Evolutionary conservation across 306 rosid genomes (phyloP).

Genomic region (Mimosa bimucronata): DNA sequence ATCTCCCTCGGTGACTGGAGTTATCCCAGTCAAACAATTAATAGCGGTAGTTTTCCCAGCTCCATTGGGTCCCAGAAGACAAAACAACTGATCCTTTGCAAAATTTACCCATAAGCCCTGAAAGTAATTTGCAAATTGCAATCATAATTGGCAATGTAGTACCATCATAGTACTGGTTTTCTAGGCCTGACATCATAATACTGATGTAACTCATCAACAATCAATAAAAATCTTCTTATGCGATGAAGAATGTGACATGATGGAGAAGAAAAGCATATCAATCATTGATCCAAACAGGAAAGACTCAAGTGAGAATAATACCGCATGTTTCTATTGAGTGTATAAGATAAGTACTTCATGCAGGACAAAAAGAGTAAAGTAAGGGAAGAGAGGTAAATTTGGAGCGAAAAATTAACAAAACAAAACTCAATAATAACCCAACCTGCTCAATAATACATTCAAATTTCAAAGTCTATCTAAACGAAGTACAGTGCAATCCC

Average conservation of each 20-base stretch:
- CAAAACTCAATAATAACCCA: background rate
- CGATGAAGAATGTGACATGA: constrained; percentile 14
- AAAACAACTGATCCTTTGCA: constrained; percentile 80
- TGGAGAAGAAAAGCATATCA: background rate
- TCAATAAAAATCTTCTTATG: constrained; percentile 12
- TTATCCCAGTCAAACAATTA: constrained; percentile 85
- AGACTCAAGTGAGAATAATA: constrained; percentile 16
- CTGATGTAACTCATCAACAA: background rate
- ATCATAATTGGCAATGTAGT: background rate
- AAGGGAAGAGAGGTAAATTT: background rate
- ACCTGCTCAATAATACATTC: background rate
- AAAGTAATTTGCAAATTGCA: constrained; percentile 37
- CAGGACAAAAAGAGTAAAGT: background rate
- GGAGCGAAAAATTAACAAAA: no score
- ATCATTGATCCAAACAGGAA: background rate
- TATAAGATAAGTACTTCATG: constrained; percentile 11
- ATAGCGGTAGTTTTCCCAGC: constrained; percentile 96
- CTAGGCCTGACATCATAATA: constrained; percentile 18
- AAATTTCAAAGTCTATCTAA: background rate
- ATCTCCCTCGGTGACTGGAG: constrained; percentile 86
- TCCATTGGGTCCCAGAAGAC: constrained; percentile 94
- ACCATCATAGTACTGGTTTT: constrained; percentile 5
- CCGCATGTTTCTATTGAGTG: background rate
- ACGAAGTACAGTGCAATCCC: background rate
- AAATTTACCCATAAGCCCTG: constrained; percentile 95